phyloP scores from a whole-genome alignment of 2,329 filamentous ascomycete genomes.

The Tolypocladium inflatum region DNA sequence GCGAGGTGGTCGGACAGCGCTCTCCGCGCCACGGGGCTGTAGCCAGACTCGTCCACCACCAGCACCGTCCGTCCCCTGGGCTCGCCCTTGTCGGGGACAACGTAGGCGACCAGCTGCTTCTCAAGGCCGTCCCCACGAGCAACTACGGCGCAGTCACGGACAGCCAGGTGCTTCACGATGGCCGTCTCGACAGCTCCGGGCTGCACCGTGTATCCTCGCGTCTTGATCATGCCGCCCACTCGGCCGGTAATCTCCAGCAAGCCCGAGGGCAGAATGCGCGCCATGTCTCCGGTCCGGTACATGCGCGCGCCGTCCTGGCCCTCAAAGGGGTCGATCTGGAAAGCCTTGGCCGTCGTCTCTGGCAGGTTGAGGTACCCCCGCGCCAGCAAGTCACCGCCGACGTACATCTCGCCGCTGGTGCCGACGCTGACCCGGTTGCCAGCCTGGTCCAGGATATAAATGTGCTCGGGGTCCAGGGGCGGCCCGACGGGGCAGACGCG shows the following conservation, averaged over 20 bases:
- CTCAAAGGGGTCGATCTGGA: slow-evolving; percentile 57
- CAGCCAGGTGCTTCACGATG: slow-evolving; percentile 59
- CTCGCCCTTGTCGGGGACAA: slow-evolving; percentile 57
- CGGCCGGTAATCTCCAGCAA: slow-evolving; percentile 67
- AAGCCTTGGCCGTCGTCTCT: slow-evolving; percentile 65
- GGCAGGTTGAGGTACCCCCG: slow-evolving; percentile 73
- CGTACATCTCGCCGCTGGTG: slow-evolving; percentile 60
- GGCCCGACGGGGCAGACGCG: slow-evolving; percentile 66
- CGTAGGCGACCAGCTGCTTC: slow-evolving; percentile 65
- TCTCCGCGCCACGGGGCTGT: slow-evolving; percentile 59
- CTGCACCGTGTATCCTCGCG: slow-evolving; percentile 69
- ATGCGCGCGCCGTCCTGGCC: slow-evolving; percentile 51
- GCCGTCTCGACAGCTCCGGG: slow-evolving; percentile 68
- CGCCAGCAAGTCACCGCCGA: slow-evolving; percentile 65
- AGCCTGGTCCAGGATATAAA: slow-evolving; percentile 63
- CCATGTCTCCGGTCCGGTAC: slow-evolving; percentile 67
- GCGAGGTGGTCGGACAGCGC: slow-evolving; percentile 58
- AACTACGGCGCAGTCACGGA: slow-evolving; percentile 61
- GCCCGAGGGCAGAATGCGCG: slow-evolving; percentile 56
- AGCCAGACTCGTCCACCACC: slow-evolving; percentile 60
- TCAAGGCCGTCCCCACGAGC: slow-evolving; percentile 70
- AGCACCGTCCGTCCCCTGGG: slow-evolving; percentile 48
- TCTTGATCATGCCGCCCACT: slow-evolving; percentile 72
- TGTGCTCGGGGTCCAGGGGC: slow-evolving; percentile 56
- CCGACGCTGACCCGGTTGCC: slow-evolving; percentile 55